phyloP scores from a whole-genome alignment of 768 basidiomycete species.

The Lentinus tigrinus region DNA sequence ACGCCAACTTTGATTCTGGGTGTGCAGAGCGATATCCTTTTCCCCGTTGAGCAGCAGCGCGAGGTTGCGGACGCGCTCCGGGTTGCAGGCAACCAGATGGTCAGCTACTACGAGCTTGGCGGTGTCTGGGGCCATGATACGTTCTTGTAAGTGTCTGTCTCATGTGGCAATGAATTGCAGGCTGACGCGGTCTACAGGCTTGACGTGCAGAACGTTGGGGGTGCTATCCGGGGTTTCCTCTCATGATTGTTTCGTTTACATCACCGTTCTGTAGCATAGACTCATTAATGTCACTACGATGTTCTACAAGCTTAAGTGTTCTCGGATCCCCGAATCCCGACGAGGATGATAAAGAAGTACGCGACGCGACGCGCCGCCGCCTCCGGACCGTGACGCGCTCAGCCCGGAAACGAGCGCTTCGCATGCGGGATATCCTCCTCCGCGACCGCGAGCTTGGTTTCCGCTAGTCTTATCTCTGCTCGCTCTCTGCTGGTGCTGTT shows the following conservation, averaged over 20 bases:
- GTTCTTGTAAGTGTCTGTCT: constrained; percentile 65
- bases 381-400: neutral
- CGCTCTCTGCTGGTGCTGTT: too few relatives aligned
- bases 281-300: neutral
- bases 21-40: constrained; percentile 95
- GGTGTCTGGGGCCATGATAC: constrained; percentile 99
- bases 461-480: too few relatives aligned
- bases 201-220: constrained; percentile 87
- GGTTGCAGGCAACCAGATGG: constrained; percentile 82
- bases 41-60: constrained; percentile 95
- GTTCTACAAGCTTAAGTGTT: too few relatives aligned
- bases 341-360: too few relatives aligned
- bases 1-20: constrained; percentile 88
- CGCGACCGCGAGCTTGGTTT: neutral
- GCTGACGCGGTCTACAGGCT: constrained; percentile 42
- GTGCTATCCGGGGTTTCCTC: constrained; percentile 88
- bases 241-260: constrained; percentile 34
- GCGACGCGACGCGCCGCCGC: too few relatives aligned
- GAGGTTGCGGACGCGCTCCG: constrained; percentile 92
- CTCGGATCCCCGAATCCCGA: too few relatives aligned
- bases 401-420: neutral
- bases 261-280: neutral
- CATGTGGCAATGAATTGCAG: neutral
- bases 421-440: neutral
- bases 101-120: constrained; percentile 96